A percentile compares a stretch with the other conserved stretches of the same genome.
Conservation (phyloP, 352 stramenopile species). For the Pseudoperonospora humuli region DNA sequence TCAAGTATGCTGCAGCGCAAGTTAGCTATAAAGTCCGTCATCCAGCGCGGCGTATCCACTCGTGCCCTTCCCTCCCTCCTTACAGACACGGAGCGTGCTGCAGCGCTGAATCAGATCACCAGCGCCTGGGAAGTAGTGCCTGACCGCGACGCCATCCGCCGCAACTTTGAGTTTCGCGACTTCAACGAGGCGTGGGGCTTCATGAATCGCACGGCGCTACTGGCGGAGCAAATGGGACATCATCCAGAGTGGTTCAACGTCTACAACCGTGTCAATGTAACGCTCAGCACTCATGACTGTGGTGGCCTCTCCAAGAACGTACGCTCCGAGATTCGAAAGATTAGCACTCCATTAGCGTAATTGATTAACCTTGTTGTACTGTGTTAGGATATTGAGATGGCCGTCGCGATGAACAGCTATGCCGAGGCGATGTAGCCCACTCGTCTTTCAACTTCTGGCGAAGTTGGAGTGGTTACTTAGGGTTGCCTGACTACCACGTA, state of each 20-base stretch:
- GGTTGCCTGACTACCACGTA: too few relatives aligned
- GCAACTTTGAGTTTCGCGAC: slow-evolving; percentile 78
- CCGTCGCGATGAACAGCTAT: slow-evolving; percentile 69
- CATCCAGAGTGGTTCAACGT: slow-evolving; percentile 99
- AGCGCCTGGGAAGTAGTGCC: slow-evolving; percentile 43
- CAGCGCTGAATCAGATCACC: slow-evolving; percentile 35
- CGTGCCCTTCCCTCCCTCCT: slow-evolving; percentile 38
- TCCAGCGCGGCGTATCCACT: slow-evolving; percentile 15
- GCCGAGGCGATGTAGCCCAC: slow-evolving; percentile 28
- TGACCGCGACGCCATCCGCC: slow-evolving; percentile 72
- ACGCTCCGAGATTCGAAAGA: background rate
- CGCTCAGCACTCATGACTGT: slow-evolving; percentile 94
- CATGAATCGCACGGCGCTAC: slow-evolving; percentile 63
- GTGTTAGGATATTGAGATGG: slow-evolving; percentile 61
- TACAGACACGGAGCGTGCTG: slow-evolving; percentile 34
- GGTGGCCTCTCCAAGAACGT: slow-evolving; percentile 89
- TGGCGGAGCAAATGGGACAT: slow-evolving; percentile 90
- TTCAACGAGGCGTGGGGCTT: slow-evolving; percentile 80
- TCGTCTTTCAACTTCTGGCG: too few relatives aligned
- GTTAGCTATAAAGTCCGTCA: slow-evolving; percentile 1
- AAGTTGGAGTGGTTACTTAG: too few relatives aligned
- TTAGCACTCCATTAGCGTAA: background rate
- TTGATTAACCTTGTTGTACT: background rate
- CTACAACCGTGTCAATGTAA: slow-evolving; percentile 96
- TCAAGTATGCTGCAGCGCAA: too few relatives aligned